phyloP scores from a whole-genome alignment of 768 basidiomycete species.

The button mushroom (Agaricus bisporus) region DNA sequence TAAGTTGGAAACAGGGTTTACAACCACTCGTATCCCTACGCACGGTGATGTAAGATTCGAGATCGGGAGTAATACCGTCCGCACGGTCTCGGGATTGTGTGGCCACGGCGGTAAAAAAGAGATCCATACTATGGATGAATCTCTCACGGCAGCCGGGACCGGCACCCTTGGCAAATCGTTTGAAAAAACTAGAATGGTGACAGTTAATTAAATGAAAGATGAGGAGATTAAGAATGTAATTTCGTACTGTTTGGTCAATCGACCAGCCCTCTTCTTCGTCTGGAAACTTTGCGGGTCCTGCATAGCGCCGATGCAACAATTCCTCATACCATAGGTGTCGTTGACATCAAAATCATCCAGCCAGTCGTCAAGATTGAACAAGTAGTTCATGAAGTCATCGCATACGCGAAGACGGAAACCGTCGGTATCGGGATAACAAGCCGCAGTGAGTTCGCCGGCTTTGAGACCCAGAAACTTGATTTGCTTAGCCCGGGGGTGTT shows the following conservation, averaged over 20 bases:
- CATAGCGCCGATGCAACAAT: conserved; percentile 19
- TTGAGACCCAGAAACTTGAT: conserved; percentile 50
- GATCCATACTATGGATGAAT: conserved; percentile 61
- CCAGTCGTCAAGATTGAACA: conserved; percentile 41
- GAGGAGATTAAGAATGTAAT: neutral
- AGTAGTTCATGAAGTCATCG: conserved; percentile 62
- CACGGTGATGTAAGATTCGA: conserved; percentile 66
- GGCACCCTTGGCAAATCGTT: conserved; percentile 49
- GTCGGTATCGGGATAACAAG: conserved; percentile 52
- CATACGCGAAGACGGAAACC: conserved; percentile 56
- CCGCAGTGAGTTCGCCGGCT: conserved; percentile 60
- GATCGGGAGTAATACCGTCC: conserved; percentile 48
- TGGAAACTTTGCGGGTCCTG: conserved; percentile 14
- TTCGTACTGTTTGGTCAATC: conserved; percentile 19
- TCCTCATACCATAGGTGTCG: conserved; percentile 15
- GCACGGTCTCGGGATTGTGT: conserved; percentile 56
- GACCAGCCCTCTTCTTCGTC: conserved; percentile 18
- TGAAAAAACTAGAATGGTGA: conserved; percentile 42
- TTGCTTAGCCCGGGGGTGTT: conserved; percentile 34
- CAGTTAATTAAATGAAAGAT: conserved; percentile 17
- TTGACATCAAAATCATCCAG: conserved; percentile 16
- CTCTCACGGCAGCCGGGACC: conserved; percentile 53
- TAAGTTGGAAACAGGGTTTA: conserved; percentile 70
- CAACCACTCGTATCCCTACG: conserved; percentile 52
- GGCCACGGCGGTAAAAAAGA: conserved; percentile 64